Evolutionary conservation across 2,329 filamentous ascomycete species (phyloP), one percentile per base, ranked within the genome.

Genomic region (Pestalotiopsis sp.): DNA sequence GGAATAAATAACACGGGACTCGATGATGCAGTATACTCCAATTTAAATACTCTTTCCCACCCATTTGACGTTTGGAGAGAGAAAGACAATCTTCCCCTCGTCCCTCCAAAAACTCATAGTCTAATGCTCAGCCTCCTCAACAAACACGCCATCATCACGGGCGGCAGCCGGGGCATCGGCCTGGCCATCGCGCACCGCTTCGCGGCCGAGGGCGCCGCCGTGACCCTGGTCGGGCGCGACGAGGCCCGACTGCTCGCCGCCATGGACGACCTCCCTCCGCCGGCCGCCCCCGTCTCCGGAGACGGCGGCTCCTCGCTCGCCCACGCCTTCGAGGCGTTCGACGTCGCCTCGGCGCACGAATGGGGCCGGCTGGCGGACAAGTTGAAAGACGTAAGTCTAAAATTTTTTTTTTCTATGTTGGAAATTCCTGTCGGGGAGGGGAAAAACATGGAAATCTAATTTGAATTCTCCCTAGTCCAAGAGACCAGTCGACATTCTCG

Each of bases 111-210:
- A 23, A 23, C 1, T 23, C 20, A 23, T 23, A 1, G 20, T 23
- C 20, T 23, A 23, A 23, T 80, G 70, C 74, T 68, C 25, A 75
- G 78, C 65, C 79, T 89, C 67, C 75, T 74, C 57, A 84, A 85
- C 68, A 86, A 86, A 71, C 84, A 82, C 69, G 86, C 83, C 77
- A 83, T 92, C 75, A 84, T 94, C 65, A 92, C 92, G 2, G 92
- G 92, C 62, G 92, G 87, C 23, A 91, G 90, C 58, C 89, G 91
- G 23, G 89, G 90, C 66, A 93, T 94, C 73, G 92, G 92, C 59
- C 83, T 85, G 57, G 87, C 89, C 65, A 91, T 94, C 67, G 91
- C 92, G 11, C 78, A 82, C 49, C 84, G 87, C n/a, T 92, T 94
- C 75, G 88, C 91, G 23, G 75, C 77, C 66, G 85, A 90, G 69